Evolutionary conservation across 331 rosid species (phyloP), one percentile per base, ranked within the genome.

Genomic region (Malus hybrid): DNA sequence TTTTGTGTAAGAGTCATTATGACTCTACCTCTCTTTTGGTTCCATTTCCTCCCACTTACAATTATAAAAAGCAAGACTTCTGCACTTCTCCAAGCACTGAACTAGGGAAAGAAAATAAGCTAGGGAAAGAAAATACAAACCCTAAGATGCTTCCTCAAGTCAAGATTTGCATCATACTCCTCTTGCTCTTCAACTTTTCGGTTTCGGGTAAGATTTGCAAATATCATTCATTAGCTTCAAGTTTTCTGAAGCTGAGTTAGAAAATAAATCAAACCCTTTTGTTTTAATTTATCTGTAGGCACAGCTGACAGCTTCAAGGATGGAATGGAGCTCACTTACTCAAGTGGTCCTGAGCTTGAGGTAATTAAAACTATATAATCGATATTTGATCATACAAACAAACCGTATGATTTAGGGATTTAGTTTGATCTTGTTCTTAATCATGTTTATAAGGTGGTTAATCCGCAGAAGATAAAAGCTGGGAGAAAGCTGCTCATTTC

Each of bases 401-500:
- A 52, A 52, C 57, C 18, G 9, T 6, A 52, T 52, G 57, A 52
- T 52, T 16, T 52, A 2, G 57, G 19, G 57, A 52, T 52, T 52
- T 52, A 52, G 20, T 52, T 52, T 52, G 57, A 52, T 16, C 57
- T 16, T 52, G 57, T 52, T 52, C 57, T 52, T 39, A 39, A 39
- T 39, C 46, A 39, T 39, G 2, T 34, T 46, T 10, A 13, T 34
- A 4, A 31, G 77, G 73, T 67, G 85, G 36, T 24, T 44, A 62
- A 22, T 16, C 19, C 59, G 46, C 61, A 57, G 75, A 75, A 68
- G 79, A 83, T 83, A 74, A 83, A 82, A 67, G 83, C n/a, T 52
- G 57, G 74, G 63, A 88, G 93, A 76, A 72, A 81, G 78, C 71
- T 88, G 13, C 14, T 81, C 19, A 52, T 61, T 20, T 79, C 75